Evolutionary conservation across 2,329 filamentous ascomycete genomes (phyloP).

Genomic region (Fusarium sp.): DNA sequence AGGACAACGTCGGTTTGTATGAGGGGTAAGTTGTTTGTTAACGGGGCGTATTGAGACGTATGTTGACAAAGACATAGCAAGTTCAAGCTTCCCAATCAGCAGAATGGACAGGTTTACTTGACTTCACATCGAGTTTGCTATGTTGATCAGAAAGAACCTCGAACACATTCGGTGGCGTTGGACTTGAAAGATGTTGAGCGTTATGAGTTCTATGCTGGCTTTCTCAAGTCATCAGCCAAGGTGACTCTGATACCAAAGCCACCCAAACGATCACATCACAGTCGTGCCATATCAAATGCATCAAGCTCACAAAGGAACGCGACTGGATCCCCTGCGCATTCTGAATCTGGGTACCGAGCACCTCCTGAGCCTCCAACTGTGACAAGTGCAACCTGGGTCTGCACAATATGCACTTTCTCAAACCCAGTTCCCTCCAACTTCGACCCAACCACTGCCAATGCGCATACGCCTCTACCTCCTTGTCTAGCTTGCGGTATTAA

Average conservation of each 20-base stretch:
- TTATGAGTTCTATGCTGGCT: constrained; percentile 91
- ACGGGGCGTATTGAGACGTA: neutral
- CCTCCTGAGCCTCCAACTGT: constrained; percentile 56
- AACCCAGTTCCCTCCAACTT: constrained; percentile 95
- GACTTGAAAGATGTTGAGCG: constrained; percentile 92
- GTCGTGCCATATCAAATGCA: constrained; percentile 61
- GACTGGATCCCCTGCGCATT: constrained; percentile 59
- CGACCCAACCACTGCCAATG: constrained; percentile 82
- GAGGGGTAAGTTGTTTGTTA: constrained; percentile 77
- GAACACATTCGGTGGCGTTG: constrained; percentile 84
- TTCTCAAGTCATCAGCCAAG: constrained; percentile 94
- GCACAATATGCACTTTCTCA: constrained; percentile 93
- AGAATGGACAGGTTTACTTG: constrained; percentile 95
- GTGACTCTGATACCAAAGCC: constrained; percentile 89
- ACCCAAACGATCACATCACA: constrained; percentile 70
- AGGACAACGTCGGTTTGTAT: constrained; percentile 97
- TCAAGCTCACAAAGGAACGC: constrained; percentile 59
- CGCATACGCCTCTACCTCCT: constrained; percentile 82
- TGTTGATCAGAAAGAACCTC: constrained; percentile 87
- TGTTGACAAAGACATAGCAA: constrained; percentile 68
- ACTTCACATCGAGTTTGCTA: constrained; percentile 97
- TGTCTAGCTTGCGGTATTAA: constrained; percentile 96
- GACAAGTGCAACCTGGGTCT: constrained; percentile 87
- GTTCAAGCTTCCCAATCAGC: constrained; percentile 92
- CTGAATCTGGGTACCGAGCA: constrained; percentile 56